These are phyloP conservation scores for Penicillium fimorum DNA, from an alignment of 495 filamentous ascomycete species.

Conservation along the genomic window DNA sequence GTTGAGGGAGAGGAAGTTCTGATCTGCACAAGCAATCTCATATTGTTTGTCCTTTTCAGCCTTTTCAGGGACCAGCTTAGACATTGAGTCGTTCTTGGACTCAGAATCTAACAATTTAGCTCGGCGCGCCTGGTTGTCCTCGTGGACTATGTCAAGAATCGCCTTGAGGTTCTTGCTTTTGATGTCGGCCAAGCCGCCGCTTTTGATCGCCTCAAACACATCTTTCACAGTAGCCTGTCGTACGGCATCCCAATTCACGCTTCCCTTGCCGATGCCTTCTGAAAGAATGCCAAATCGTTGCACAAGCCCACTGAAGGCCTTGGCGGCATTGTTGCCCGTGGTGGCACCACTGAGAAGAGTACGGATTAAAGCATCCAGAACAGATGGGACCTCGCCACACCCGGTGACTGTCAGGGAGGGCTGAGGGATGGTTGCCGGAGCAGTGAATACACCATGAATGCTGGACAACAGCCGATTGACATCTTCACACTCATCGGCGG, in stretches of 20 bases:
- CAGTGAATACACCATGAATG: slow-evolving; percentile 62
- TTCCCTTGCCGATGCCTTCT: slow-evolving; percentile 67
- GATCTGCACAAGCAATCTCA: slow-evolving; percentile 53
- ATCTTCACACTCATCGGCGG: slow-evolving; percentile 66
- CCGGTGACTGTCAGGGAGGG: slow-evolving; percentile 80
- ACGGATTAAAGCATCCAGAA: slow-evolving; percentile 84
- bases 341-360: slow-evolving; percentile 79
- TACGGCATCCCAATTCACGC: slow-evolving; percentile 84
- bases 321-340: slow-evolving; percentile 60
- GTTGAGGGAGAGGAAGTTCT: slow-evolving; percentile 68
- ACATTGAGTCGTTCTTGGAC: not conserved
- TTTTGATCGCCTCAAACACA: slow-evolving; percentile 69
- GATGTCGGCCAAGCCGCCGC: slow-evolving; percentile 62
- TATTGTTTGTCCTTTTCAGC: slow-evolving; percentile 44
- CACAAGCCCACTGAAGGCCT: slow-evolving; percentile 70
- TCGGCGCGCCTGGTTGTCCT: slow-evolving; percentile 59
- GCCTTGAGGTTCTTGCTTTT: slow-evolving; percentile 79
- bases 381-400: slow-evolving; percentile 90
- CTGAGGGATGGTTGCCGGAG: slow-evolving; percentile 66
- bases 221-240: slow-evolving; percentile 59
- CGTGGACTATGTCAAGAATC: slow-evolving; percentile 76
- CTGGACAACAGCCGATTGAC: slow-evolving; percentile 67
- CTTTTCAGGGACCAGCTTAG: slow-evolving; percentile 12
- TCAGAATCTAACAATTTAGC: slow-evolving; percentile 27
- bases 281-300: slow-evolving; percentile 63